Evolutionary conservation across 2,329 filamentous ascomycete species (phyloP), one percentile per base, ranked within the genome.

Genomic region (Apiospora koreana): DNA sequence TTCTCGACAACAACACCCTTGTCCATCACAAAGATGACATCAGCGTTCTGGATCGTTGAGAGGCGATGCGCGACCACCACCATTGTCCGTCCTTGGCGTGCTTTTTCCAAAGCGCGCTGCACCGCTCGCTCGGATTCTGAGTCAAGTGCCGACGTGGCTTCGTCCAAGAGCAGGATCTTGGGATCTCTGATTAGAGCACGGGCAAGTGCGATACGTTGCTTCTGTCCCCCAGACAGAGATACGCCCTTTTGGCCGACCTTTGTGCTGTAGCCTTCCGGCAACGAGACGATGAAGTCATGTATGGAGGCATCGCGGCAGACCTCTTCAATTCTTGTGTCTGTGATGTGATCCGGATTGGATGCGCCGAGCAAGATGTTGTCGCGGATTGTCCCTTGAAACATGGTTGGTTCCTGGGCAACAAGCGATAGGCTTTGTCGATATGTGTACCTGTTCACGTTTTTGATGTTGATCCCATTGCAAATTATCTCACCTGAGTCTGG

Each of bases 101-200:
- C 54, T 18, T 9, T 35, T 21, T 83, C 81, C 28, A 87, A 83
- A 5, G 86, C 86, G 68, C 85, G 82, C 75, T 90, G 88, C 46
- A 90, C 90, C 68, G 86, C 83, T 38, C 85, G 83, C 75, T 90
- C 88, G 0, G 87, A 90, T 35, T 88, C 85, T 0, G 89, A 88
- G 68, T 92, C 88, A 35, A 94, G 86, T 2, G 91, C 91, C 1
- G 90, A 91, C 3, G 92, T 93, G 0, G 92, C 89, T 78, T 94
- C 92, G 74, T 94, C 92, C 0, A 94, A 83, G 69, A 94, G 86
- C 35, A 94, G 85, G 69, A 94, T 89, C 67, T 89, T 89, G 0
- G 92, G 89, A 65, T 90, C 89, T 77, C 92, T 92, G 62, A 94
- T 83, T n/a, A 94, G 84, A 0, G 91, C 90, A 21, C 91, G 87